Conservation (phyloP, 2,329 filamentous ascomycete species). For the Penicillium carneum region DNA sequence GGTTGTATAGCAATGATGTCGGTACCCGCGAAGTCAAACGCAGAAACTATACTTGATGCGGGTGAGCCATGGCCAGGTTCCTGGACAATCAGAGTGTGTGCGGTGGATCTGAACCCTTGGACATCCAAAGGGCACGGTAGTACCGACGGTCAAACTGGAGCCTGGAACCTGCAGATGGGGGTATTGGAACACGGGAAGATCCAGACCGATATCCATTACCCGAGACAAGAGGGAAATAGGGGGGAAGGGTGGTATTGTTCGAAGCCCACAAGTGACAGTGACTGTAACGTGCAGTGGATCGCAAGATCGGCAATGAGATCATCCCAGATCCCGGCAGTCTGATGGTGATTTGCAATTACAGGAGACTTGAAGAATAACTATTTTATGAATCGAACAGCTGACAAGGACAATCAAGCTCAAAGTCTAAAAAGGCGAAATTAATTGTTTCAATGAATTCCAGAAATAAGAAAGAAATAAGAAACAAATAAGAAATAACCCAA, state of each 20-base stretch:
- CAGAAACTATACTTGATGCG: constrained; percentile 26
- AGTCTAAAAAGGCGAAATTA: neutral
- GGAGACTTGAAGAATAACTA: too few species aligned
- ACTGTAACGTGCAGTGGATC: neutral
- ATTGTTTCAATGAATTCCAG: too few species aligned
- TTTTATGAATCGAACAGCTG: neutral
- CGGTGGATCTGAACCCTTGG: constrained; percentile 6
- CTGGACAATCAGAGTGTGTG: constrained; percentile 1
- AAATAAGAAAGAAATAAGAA: too few species aligned
- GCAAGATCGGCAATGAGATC: constrained; percentile 12
- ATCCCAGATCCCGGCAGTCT: neutral
- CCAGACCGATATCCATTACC: neutral
- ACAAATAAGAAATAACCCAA: too few species aligned
- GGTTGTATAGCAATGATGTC: constrained; percentile 10
- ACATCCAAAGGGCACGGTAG: constrained; percentile 26
- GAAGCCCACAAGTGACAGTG: neutral
- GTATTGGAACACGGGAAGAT: neutral
- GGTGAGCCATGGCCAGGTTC: constrained; percentile 22
- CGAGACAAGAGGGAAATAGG: constrained; percentile 8
- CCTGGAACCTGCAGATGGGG: constrained; percentile 4
- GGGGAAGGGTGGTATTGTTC: constrained; percentile 14
- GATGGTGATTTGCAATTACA: too few species aligned
- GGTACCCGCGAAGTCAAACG: constrained; percentile 29
- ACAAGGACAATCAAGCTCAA: constrained; percentile 5
- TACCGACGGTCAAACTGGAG: constrained; percentile 14